Conservation (phyloP, 2,329 filamentous ascomycete species). For the Dendryphion nanum region DNA sequence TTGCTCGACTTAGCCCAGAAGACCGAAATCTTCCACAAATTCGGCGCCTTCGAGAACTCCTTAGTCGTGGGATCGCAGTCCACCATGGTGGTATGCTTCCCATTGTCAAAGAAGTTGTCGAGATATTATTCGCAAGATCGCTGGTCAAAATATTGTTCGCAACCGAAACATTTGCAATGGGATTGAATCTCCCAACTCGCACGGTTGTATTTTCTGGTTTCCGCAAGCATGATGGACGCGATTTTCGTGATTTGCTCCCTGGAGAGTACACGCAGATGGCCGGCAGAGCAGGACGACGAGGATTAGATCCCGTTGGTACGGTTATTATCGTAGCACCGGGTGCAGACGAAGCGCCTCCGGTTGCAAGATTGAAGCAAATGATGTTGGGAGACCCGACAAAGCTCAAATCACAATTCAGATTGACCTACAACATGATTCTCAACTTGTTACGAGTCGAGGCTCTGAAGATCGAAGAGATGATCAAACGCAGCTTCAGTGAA, state of each 20-base stretch:
- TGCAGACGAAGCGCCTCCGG: constrained; percentile 83
- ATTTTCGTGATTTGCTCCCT: constrained; percentile 85
- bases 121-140: constrained; percentile 92
- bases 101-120: constrained; percentile 96
- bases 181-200: constrained; percentile 88
- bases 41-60: constrained; percentile 76
- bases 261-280: constrained; percentile 99
- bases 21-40: constrained; percentile 92
- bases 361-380: constrained; percentile 81
- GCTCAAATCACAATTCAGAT: constrained; percentile 88
- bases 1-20: constrained; percentile 86
- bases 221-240: constrained; percentile 91
- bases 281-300: constrained; percentile 86
- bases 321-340: constrained; percentile 87
- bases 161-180: constrained; percentile 98
- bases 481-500: constrained; percentile 98
- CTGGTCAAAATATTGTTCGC: constrained; percentile 96
- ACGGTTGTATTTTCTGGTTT: constrained; percentile 98
- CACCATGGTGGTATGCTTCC: constrained; percentile 93
- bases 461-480: constrained; percentile 99
- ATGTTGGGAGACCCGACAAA: constrained; percentile 95
- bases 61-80: constrained; percentile 87
- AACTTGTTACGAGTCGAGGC: constrained; percentile 94
- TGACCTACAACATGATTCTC: constrained; percentile 99
- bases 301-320: constrained; percentile 86